Conservation (phyloP, 441 rosid genomes). For the Brassica hybrid region DNA sequence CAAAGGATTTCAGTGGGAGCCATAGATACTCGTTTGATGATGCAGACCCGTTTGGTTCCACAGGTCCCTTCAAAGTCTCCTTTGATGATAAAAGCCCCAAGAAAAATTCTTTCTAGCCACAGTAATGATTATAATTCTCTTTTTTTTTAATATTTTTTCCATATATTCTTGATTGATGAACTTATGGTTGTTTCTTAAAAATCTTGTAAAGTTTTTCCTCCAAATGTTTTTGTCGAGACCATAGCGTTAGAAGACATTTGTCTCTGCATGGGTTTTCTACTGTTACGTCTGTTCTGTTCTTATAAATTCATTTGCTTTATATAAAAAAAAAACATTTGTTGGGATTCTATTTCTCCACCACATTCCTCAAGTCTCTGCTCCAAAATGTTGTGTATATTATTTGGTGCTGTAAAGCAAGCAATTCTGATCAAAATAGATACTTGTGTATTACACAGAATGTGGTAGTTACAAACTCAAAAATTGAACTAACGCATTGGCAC, state of each 20-base stretch:
- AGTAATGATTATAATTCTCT: not conserved
- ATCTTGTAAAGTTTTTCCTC: not conserved
- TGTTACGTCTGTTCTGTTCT: conserved; percentile 35
- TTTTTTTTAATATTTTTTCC: not conserved
- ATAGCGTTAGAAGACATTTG: conserved; percentile 36
- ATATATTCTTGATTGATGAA: conserved; percentile 18
- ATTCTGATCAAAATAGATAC: not conserved
- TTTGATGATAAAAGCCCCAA: conserved; percentile 62
- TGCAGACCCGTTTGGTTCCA: conserved; percentile 84
- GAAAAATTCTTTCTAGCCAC: conserved; percentile 63
- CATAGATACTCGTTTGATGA: conserved; percentile 80
- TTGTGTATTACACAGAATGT: conserved; percentile 1
- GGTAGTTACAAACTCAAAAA: conserved; percentile 3
- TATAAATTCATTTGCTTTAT: conserved; percentile 33
- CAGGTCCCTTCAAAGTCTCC: conserved; percentile 92
- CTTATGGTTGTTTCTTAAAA: conserved; percentile 31
- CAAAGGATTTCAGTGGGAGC: conserved; percentile 59
- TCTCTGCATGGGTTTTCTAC: conserved; percentile 25
- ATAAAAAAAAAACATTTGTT: conserved; percentile 17
- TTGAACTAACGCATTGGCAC: conserved; percentile 17
- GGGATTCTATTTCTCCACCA: not conserved
- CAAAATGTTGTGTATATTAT: conserved; percentile 4
- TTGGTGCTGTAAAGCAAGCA: not conserved
- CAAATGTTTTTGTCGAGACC: conserved; percentile 31
- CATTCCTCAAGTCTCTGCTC: not conserved